phyloP scores from a whole-genome alignment of 257 asterid genomes.

The Coffea eugenioides region DNA sequence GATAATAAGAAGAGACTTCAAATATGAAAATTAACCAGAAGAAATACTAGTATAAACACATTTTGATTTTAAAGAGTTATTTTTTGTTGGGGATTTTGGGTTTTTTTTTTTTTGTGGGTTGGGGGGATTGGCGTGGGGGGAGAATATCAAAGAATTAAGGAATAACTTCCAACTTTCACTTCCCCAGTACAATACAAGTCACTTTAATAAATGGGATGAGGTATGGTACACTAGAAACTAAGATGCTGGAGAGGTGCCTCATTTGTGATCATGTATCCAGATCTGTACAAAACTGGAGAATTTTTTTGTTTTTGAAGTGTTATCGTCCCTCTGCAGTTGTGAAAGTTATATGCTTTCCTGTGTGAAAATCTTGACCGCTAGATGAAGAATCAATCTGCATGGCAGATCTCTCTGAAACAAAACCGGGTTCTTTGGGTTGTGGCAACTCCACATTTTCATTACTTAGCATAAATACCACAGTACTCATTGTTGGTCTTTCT shows the following conservation, averaged over 20 bases:
- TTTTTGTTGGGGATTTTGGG: too few species aligned
- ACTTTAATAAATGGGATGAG: neutral
- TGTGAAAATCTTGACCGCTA: neutral
- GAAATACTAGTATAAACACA: too few species aligned
- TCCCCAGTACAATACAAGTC: too few species aligned
- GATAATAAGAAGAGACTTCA: neutral
- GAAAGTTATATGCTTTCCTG: neutral
- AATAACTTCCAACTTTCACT: neutral
- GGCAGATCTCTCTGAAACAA: neutral
- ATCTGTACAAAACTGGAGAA: neutral
- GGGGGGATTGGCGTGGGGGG: too few species aligned
- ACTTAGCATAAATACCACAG: slow-evolving; percentile 33
- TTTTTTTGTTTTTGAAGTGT: neutral
- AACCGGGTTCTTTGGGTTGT: slow-evolving; percentile 16
- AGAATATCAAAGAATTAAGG: neutral
- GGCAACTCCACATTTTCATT: slow-evolving; percentile 22
- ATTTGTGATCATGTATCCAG: neutral
- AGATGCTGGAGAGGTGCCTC: neutral
- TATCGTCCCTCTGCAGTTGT: slow-evolving; percentile 11
- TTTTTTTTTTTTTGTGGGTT: too few species aligned
- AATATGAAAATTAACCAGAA: neutral
- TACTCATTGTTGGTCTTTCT: slow-evolving; percentile 49
- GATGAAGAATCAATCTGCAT: slow-evolving; percentile 1
- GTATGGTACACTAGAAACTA: neutral
- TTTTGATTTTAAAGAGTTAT: neutral